These are phyloP conservation scores for Rhodotorula sp. DNA, from an alignment of 1,284 basidiomycete genomes.

Conservation along the genomic window DNA sequence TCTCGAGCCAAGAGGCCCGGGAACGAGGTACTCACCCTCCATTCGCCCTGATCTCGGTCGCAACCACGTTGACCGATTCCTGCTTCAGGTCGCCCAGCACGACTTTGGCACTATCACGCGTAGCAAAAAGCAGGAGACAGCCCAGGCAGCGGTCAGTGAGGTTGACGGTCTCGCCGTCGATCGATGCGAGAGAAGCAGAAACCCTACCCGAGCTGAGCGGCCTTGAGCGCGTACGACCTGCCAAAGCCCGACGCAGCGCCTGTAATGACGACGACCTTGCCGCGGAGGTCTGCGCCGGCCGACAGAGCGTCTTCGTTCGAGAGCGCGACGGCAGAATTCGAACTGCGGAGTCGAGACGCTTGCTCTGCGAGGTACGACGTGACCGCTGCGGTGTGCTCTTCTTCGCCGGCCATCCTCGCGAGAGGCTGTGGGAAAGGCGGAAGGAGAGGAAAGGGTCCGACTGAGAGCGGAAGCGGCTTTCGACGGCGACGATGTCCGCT, in stretches of 20 bases:
- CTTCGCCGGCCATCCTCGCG: neutral
- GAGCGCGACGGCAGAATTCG: neutral
- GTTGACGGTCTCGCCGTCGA: too few species aligned
- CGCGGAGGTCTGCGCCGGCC: constrained; percentile 46
- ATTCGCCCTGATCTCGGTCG: constrained; percentile 53
- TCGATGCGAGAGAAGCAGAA: neutral
- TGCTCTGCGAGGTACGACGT: neutral
- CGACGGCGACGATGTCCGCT: neutral
- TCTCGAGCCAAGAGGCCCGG: neutral
- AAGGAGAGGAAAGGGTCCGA: neutral
- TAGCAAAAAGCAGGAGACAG: too few species aligned
- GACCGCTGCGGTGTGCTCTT: neutral
- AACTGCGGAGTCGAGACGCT: neutral
- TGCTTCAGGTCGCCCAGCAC: constrained; percentile 61
- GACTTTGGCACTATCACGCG: constrained; percentile 57
- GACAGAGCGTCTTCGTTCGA: constrained; percentile 1
- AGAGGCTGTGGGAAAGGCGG: too few species aligned
- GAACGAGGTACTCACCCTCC: constrained; percentile 55
- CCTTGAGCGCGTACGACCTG: neutral
- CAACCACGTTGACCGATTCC: constrained; percentile 54
- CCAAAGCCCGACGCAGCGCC: constrained; percentile 63
- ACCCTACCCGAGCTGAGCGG: neutral
- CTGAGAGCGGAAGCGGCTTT: neutral
- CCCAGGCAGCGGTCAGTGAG: neutral
- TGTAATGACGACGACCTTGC: constrained; percentile 62